Evolutionary conservation across 768 basidiomycete genomes (phyloP).

Genomic region (Lanmaoa pseudosensibilis): DNA sequence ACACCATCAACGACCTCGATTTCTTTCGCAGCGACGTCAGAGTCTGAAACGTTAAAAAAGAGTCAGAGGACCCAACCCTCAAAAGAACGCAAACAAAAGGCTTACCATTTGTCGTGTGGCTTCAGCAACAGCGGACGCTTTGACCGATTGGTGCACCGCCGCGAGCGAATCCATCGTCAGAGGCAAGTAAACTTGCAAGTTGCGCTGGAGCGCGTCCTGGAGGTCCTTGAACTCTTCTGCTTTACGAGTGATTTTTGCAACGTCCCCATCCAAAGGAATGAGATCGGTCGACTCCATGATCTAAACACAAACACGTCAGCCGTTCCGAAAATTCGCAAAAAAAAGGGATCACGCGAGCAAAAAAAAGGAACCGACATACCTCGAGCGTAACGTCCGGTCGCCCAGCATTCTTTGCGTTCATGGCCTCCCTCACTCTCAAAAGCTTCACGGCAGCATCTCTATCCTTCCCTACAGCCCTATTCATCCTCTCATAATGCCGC

Average conservation of each 20-base stretch:
- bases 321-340: not conserved
- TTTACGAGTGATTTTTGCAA: conserved; percentile 77
- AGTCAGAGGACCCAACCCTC: conserved; percentile 14
- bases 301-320: conserved; percentile 37
- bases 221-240: conserved; percentile 89
- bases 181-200: conserved; percentile 83
- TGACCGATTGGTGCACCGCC: conserved; percentile 74
- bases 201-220: conserved; percentile 85
- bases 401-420: conserved; percentile 71
- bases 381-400: conserved; percentile 78
- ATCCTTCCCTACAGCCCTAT: conserved; percentile 68
- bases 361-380: conserved; percentile 44
- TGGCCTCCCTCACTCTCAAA: conserved; percentile 77
- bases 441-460: conserved; percentile 73
- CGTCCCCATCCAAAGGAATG: conserved; percentile 83
- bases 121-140: conserved; percentile 70
- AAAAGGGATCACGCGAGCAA: not conserved
- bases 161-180: conserved; percentile 92
- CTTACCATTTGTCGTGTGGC: conserved; percentile 74
- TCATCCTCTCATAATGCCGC: conserved; percentile 76
- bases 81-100: conserved; percentile 8
- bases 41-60: conserved; percentile 39
- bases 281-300: conserved; percentile 85
- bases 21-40: conserved; percentile 70
- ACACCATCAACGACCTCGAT: conserved; percentile 83